phyloP scores from a whole-genome alignment of 2,329 filamentous ascomycete species.

The Penicillium sp. region DNA sequence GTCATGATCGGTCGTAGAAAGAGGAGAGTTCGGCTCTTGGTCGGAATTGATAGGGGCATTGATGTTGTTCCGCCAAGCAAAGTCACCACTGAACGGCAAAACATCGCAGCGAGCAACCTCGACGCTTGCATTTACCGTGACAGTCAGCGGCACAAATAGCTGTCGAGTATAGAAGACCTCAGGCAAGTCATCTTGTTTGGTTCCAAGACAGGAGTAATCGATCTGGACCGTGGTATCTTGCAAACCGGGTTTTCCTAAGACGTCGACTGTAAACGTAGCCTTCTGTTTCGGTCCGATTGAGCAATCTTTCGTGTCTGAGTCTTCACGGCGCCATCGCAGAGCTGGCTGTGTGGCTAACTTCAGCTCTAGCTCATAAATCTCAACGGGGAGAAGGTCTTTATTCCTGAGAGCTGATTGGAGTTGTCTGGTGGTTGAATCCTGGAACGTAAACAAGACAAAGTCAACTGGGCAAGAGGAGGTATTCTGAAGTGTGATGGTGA shows the following conservation, averaged over 20 bases:
- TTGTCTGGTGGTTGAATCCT: constrained; percentile 81
- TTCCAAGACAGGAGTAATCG: constrained; percentile 82
- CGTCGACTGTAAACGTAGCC: constrained; percentile 77
- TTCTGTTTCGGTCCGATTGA: constrained; percentile 70
- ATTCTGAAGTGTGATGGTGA: constrained; percentile 81
- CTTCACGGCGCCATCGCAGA: constrained; percentile 58
- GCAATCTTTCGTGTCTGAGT: constrained; percentile 51
- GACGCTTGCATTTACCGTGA: constrained; percentile 91
- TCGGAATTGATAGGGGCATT: constrained; percentile 12
- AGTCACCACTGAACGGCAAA: constrained; percentile 69
- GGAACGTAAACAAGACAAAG: constrained; percentile 84
- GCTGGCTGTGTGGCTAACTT: constrained; percentile 77
- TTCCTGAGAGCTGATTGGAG: constrained; percentile 75
- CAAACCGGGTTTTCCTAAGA: constrained; percentile 83
- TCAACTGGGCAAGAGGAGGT: constrained; percentile 76
- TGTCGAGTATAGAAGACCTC: constrained; percentile 84
- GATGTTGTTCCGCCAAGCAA: constrained; percentile 64
- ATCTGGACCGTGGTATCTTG: constrained; percentile 79
- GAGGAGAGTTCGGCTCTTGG: constrained; percentile 11
- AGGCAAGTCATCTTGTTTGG: constrained; percentile 67
- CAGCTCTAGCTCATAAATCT: constrained; percentile 84
- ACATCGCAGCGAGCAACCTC: constrained; percentile 82
- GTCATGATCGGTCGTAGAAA: constrained; percentile 35
- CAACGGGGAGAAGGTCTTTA: constrained; percentile 75
- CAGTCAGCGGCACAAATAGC: constrained; percentile 75